phyloP scores from a whole-genome alignment of 1,284 basidiomycete species.

The Malassezia psittaci region DNA sequence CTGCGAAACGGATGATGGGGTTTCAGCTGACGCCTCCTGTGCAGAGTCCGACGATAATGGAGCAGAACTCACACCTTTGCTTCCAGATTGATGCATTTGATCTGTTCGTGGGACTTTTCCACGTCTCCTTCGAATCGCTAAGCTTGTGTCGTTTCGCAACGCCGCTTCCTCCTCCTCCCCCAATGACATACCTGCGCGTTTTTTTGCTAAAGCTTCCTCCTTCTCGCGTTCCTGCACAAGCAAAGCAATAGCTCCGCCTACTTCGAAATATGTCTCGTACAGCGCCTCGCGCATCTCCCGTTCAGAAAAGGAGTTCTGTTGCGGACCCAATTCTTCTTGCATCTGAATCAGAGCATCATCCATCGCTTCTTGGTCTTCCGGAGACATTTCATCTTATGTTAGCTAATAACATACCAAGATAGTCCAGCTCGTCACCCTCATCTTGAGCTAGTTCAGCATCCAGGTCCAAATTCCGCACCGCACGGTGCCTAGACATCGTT shows the following conservation, averaged over 20 bases:
- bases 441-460: slow-evolving; percentile 60
- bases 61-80: background rate
- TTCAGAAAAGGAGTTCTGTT: slow-evolving; percentile 26
- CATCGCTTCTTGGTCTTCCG: slow-evolving; percentile 33
- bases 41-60: background rate
- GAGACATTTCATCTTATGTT: slow-evolving; percentile 29
- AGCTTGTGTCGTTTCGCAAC: background rate
- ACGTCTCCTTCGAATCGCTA: too few relatives aligned
- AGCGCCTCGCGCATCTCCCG: slow-evolving; percentile 63
- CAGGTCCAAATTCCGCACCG: slow-evolving; percentile 77
- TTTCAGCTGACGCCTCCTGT: background rate
- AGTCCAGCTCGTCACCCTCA: slow-evolving; percentile 52
- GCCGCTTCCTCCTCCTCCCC: background rate
- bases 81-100: background rate
- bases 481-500: slow-evolving; percentile 59
- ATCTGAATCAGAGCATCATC: slow-evolving; percentile 26
- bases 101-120: background rate
- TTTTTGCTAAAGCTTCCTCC: slow-evolving; percentile 10
- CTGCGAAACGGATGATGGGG: background rate
- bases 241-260: slow-evolving; percentile 65
- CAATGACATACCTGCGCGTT: slow-evolving; percentile 14
- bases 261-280: slow-evolving; percentile 82
- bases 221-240: slow-evolving; percentile 49
- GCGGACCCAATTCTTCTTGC: slow-evolving; percentile 29
- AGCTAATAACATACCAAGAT: slow-evolving; percentile 15